phyloP scores from a whole-genome alignment of 257 asterid species.

The Ehretia macrophylla region DNA sequence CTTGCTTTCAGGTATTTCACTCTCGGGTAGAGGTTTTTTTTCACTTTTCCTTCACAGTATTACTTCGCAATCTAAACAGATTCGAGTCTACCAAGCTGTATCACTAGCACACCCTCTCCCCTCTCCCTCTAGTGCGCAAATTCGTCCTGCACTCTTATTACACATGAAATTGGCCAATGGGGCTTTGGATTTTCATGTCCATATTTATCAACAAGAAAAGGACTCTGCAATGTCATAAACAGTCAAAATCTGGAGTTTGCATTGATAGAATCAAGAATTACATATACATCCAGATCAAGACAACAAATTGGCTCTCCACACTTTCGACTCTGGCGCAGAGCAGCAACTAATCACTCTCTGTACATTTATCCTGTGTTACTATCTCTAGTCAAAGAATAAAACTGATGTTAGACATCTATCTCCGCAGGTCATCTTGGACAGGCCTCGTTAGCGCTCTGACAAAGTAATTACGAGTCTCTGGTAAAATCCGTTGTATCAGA shows the following conservation, averaged over 20 bases:
- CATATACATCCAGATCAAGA: constrained; percentile 31
- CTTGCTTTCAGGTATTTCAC: too few relatives aligned
- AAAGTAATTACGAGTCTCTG: constrained; percentile 79
- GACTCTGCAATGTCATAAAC: constrained; percentile 7
- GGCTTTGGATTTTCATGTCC: too few relatives aligned
- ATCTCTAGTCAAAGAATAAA: constrained; percentile 46
- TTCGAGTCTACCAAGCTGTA: too few relatives aligned
- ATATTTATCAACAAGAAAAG: not conserved
- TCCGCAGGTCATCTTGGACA: constrained; percentile 43
- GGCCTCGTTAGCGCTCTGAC: constrained; percentile 56
- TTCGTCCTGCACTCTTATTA: too few relatives aligned
- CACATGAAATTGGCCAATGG: too few relatives aligned
- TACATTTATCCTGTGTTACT: constrained; percentile 43
- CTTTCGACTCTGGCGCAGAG: constrained; percentile 16
- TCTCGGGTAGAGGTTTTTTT: too few relatives aligned
- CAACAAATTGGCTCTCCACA: constrained; percentile 28
- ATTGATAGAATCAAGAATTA: constrained; percentile 9
- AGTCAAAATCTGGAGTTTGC: constrained; percentile 22
- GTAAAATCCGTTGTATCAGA: constrained; percentile 66
- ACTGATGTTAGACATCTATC: constrained; percentile 30
- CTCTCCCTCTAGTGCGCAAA: too few relatives aligned
- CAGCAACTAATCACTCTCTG: constrained; percentile 36
- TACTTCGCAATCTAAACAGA: too few relatives aligned
- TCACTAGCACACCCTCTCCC: too few relatives aligned
- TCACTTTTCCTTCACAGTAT: too few relatives aligned